Percentiles rank a stretch among this genome's conserved stretches.
Evolutionary conservation across 1,284 basidiomycete genomes (phyloP).

Genomic region (Hypsizygus ulmarius): DNA sequence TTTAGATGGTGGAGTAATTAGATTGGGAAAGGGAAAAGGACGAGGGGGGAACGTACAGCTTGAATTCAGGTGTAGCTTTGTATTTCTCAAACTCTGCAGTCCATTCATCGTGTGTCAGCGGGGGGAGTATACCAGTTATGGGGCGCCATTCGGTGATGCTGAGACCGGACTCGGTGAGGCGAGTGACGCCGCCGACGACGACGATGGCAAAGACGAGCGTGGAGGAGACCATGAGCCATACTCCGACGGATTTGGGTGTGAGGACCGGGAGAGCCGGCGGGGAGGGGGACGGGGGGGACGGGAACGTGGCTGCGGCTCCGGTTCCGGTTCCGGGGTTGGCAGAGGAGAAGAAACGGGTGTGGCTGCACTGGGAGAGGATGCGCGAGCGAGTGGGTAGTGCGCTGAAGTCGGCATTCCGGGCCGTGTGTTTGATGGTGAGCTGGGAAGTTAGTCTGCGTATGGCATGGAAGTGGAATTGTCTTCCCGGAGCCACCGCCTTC

Average conservation of each 20-base stretch:
- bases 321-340: too few species aligned
- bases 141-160: constrained; percentile 99
- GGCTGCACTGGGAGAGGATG: neutral
- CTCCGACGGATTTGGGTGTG: constrained; percentile 72
- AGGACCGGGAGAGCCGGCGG: constrained; percentile 47
- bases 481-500: too few species aligned
- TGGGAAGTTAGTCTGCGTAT: too few species aligned
- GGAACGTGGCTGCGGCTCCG: too few species aligned
- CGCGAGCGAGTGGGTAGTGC: too few species aligned
- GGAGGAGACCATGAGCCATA: constrained; percentile 84
- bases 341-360: too few species aligned
- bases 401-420: too few species aligned
- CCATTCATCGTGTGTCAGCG: constrained; percentile 80
- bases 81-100: constrained; percentile 93
- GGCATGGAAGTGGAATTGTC: too few species aligned
- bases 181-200: constrained; percentile 94
- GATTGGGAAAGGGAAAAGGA: neutral
- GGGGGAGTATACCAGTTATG: constrained; percentile 87
- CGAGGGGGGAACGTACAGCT: constrained; percentile 62
- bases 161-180: constrained; percentile 95
- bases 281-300: constrained; percentile 1
- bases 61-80: constrained; percentile 92
- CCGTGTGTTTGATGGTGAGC: too few species aligned
- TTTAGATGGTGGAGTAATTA: constrained; percentile 4
- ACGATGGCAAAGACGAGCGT: constrained; percentile 89